Evolutionary conservation across 495 filamentous ascomycete genomes (phyloP), one percentile per base, ranked within the genome.

Genomic region (Apiosordaria backusii): DNA sequence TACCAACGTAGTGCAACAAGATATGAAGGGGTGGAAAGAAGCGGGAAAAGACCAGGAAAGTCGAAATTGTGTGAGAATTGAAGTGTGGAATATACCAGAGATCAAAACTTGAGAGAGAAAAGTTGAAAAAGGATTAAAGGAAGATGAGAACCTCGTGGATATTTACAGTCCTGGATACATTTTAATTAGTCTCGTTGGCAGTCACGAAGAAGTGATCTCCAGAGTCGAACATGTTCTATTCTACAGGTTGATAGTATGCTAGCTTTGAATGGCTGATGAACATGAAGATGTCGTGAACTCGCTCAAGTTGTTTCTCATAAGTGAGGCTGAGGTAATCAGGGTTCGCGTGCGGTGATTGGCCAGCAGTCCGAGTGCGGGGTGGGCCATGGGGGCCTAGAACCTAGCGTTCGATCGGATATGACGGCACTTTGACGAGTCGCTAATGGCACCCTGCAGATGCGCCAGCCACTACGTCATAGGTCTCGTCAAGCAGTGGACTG

Each of bases 331-430:
- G 1, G 7, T 54, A 4, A n/a, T 9, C 50, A 19, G 7, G n/a
- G 9, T n/a, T 7, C 3, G 52, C n/a, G 22, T 7, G 9, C 19
- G 52, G 52, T 19, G 52, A 55, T 55, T 55, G 52, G 52, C 18
- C 52, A 18, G 52, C 52, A n/a, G 52, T 13, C 9, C 18, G 52
- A 18, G 22, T 55, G 52, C 52, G 52, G 52, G 52, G 52, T 19
- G 22, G 9, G 7, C 26, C 4, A 29, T 18, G 25, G 27, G 5
- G 59, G 59, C 59, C 59, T 61, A 61, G 59, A 61, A 35, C 59
- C 19, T 10, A n/a, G 21, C 13, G 59, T 4, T 25, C 59, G 5
- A 45, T 61, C 59, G 59, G 59, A 61, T 61, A 61, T 61, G 59
- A 61, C 59, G 59, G 59, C 59, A 61, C 59, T 45, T 61, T 61